Base-by-base conservation (phyloP, 352 stramenopile genomes). In the Globisporangium spiculum region DNA sequence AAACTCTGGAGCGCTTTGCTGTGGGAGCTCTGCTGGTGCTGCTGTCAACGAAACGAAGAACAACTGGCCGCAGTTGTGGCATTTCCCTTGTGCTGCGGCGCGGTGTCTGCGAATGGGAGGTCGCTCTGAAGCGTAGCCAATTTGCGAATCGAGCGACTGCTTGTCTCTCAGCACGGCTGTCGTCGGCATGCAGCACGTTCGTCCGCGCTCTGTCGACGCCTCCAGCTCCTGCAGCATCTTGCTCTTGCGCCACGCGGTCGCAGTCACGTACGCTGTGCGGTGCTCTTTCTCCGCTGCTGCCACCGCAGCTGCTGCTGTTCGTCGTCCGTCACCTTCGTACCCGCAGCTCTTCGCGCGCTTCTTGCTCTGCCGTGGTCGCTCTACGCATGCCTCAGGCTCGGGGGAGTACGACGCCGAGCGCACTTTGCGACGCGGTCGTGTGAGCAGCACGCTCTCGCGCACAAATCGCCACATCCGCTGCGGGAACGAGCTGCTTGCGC, bases 61-160 rank as follows among this genome's bases (percentile, higher is more conserved):
- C 4, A 80, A 68, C 71, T 74, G 66, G 2, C 61, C 68, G 65
- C 83, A 91, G 72, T 91, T 91, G 72, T 41, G 48, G 63, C 83
- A 91, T 41, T 57, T 80, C 10, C 69, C 44, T 61, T 89, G 80
- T 27, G 75, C 72, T 8, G 72, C 67, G 41, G 70, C 71, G 24
- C 73, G 74, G 20, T 70, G 59, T 9, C 66, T 70, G 20, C 63
- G 32, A 24, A 30, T 10, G 1, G n/a, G 1, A 26, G 32, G 68
- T 68, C 10, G 22, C 32, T 26, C 9, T 4, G 12, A 52, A 24
- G 2, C 18, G 18, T 24, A 36, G 57, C 38, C 59, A 57, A 20
- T 78, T 53, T 20, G 65, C 63, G 6, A 18, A n/a, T 48, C 63
- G 36, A 26, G 10, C 20, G 53, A 32, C 18, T 72, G 58, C 18